Evolutionary conservation across 768 basidiomycete species (phyloP).

Genomic region (Boletus rubroflammeus): DNA sequence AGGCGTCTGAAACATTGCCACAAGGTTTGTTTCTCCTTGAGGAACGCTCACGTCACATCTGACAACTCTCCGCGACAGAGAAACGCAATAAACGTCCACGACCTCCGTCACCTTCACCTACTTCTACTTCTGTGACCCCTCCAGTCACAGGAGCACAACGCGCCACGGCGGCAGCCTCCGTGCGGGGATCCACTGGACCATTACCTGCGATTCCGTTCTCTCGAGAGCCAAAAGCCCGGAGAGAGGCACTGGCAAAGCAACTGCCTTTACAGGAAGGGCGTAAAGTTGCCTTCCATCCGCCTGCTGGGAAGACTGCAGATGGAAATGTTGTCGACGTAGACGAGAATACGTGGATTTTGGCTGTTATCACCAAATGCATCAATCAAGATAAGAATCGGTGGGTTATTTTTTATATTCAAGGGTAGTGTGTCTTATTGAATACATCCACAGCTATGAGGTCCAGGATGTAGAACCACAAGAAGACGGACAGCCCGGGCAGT

Average conservation of each 20-base stretch:
- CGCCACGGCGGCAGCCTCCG: constrained; percentile 14
- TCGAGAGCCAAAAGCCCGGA: constrained; percentile 64
- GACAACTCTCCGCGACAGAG: constrained; percentile 36
- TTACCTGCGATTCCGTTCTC: constrained; percentile 47
- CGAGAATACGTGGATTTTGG: constrained; percentile 71
- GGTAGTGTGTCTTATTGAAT: background rate
- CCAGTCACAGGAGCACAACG: constrained; percentile 22
- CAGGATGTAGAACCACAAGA: constrained; percentile 84
- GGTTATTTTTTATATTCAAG: constrained; percentile 5
- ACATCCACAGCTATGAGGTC: constrained; percentile 65
- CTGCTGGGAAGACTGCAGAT: constrained; percentile 47
- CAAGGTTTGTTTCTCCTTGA: constrained; percentile 44
- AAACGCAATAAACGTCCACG: constrained; percentile 78
- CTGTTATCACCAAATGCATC: constrained; percentile 66
- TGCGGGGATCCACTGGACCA: constrained; percentile 58
- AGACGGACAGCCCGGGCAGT: constrained; percentile 67
- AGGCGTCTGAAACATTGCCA: constrained; percentile 57
- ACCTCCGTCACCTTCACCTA: constrained; percentile 61
- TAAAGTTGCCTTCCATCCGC: constrained; percentile 79
- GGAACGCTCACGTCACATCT: background rate
- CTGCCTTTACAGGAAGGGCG: constrained; percentile 68
- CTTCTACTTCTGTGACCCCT: constrained; percentile 42
- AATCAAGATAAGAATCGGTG: constrained; percentile 71
- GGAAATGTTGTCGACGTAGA: constrained; percentile 50
- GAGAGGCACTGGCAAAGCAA: constrained; percentile 58